Percentiles rank a stretch among this genome's conserved stretches.
Evolutionary conservation across 2,329 filamentous ascomycete genomes (phyloP).

Genomic region (Fusarium sp.): DNA sequence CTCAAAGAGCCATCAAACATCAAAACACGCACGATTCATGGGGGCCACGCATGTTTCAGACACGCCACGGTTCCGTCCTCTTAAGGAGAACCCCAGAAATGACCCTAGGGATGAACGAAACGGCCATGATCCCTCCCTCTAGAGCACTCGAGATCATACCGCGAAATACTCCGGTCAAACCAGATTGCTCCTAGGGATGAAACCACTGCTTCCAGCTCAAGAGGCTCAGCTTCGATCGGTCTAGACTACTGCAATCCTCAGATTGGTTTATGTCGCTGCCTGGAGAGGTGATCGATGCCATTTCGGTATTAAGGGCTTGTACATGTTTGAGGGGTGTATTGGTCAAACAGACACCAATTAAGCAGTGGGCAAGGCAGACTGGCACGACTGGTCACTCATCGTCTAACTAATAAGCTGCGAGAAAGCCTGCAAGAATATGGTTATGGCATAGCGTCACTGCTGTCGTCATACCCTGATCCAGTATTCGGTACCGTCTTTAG

Average conservation of each 20-base stretch:
- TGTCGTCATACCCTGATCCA: constrained; percentile 3
- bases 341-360: background rate
- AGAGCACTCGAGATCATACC: background rate
- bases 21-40: constrained; percentile 3
- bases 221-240: constrained; percentile 21
- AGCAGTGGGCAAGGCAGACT: constrained; percentile 16
- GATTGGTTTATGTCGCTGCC: constrained; percentile 33
- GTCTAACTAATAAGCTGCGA: background rate
- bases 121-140: constrained; percentile 9
- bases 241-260: constrained; percentile 7
- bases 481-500: background rate
- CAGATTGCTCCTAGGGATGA: background rate
- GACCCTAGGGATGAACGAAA: constrained; percentile 26
- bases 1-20: constrained; percentile 4
- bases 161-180: constrained; percentile 18
- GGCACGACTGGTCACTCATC: constrained; percentile 1
- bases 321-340: constrained; percentile 6
- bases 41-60: constrained; percentile 28
- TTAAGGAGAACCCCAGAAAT: constrained; percentile 3
- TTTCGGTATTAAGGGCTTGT: constrained; percentile 22
- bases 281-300: constrained; percentile 29
- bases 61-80: constrained; percentile 18
- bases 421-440: background rate
- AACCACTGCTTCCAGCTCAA: background rate
- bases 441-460: background rate